Evolutionary conservation across 1,284 basidiomycete species (phyloP).

Genomic region (Acaromyces ingoldii): DNA sequence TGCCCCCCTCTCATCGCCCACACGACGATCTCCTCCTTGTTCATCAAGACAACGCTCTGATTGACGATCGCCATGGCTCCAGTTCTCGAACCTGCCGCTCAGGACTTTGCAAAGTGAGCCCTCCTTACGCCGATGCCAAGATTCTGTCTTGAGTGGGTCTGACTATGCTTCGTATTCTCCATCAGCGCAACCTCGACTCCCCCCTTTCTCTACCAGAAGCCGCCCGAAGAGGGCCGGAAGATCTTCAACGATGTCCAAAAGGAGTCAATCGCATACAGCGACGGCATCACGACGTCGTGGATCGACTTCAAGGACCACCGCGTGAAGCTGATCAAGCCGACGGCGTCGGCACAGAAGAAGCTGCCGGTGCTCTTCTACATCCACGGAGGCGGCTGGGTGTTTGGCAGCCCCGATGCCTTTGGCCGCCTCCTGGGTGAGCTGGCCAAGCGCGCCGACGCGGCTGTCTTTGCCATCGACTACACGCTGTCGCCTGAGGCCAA

Average conservation of each 20-base stretch:
- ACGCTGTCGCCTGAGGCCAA: background rate
- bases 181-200: background rate
- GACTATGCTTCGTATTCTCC: background rate
- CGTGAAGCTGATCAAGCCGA: background rate
- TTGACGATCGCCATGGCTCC: too few relatives aligned
- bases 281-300: background rate
- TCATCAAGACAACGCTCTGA: too few relatives aligned
- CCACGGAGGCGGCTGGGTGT: background rate
- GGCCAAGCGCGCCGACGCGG: background rate
- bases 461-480: background rate
- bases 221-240: background rate
- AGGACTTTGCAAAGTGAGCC: background rate
- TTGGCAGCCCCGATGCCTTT: background rate
- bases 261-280: background rate
- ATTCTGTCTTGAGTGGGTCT: background rate
- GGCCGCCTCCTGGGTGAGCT: background rate
- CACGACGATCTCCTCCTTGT: too few relatives aligned
- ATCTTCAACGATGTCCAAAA: background rate
- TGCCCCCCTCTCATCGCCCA: too few relatives aligned
- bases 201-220: background rate
- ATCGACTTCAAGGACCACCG: background rate
- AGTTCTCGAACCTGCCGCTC: constrained; percentile 1
- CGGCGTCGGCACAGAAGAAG: background rate
- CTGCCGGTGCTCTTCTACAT: background rate
- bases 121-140: too few relatives aligned